A percentile compares a stretch with the other conserved stretches of the same genome.
Conservation (phyloP, 2,329 filamentous ascomycete genomes). For the Alternaria alternata region DNA sequence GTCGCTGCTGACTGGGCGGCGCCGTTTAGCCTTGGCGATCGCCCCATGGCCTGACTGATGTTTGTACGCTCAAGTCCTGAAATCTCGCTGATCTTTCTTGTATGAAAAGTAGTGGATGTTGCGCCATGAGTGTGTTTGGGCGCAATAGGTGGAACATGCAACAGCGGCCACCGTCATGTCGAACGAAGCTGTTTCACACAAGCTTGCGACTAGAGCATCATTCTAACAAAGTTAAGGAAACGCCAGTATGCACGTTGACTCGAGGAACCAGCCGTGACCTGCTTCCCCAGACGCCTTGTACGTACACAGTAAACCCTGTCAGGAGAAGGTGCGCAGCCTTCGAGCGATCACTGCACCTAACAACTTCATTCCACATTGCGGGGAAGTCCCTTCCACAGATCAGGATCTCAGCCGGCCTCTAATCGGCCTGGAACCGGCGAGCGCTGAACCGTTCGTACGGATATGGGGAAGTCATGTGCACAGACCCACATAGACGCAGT, state of each 20-base stretch:
- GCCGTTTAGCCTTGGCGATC: slow-evolving; percentile 4
- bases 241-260: slow-evolving; percentile 2
- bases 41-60: not conserved
- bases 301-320: not conserved
- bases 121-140: not conserved
- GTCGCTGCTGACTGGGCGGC: slow-evolving; percentile 6
- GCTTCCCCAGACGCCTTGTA: slow-evolving; percentile 13
- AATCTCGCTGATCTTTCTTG: not conserved
- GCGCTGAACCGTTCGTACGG: slow-evolving; percentile 12
- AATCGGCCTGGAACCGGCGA: slow-evolving; percentile 10
- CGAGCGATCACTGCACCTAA: slow-evolving; percentile 9
- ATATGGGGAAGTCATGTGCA: slow-evolving; percentile 8
- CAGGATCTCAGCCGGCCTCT: not conserved
- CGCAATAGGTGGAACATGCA: not conserved
- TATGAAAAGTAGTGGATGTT: not conserved
- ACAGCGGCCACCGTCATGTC: slow-evolving; percentile 1
- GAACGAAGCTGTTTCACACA: not conserved
- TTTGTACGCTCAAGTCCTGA: slow-evolving; percentile 10
- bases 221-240: not conserved
- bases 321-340: not conserved
- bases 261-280: slow-evolving; percentile 7
- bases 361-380: slow-evolving; percentile 13
- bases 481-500: slow-evolving; percentile 1
- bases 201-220: not conserved
- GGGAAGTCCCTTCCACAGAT: slow-evolving; percentile 1